Percentiles rank a stretch among this genome's conserved stretches.
Evolutionary conservation across 148 eudicot genomes (phyloP).

Genomic region (Diospyros kaki): DNA sequence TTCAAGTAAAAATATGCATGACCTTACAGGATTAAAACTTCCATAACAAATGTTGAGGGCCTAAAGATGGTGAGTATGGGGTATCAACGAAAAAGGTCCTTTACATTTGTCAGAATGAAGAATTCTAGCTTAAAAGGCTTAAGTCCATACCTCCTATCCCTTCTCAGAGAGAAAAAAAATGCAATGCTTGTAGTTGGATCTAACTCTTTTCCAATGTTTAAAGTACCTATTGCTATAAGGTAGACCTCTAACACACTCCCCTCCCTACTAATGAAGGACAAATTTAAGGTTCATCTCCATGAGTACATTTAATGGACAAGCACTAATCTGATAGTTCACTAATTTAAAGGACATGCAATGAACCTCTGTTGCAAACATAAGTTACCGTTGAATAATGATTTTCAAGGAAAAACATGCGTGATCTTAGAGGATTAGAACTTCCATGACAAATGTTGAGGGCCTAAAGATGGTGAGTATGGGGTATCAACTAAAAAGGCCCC

Average conservation of each 20-base stretch:
- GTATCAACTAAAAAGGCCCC: not conserved
- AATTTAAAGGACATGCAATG: too few species aligned
- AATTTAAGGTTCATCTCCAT: not conserved
- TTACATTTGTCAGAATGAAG: not conserved
- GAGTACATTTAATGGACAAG: not conserved
- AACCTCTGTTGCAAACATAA: too few species aligned
- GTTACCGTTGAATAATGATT: too few species aligned
- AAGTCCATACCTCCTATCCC: not conserved
- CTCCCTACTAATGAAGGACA: conserved; percentile 23
- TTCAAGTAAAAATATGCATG: not conserved
- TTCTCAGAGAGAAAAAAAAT: too few species aligned
- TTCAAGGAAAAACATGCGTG: not conserved
- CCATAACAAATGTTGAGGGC: not conserved
- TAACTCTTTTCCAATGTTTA: not conserved
- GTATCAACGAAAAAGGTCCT: not conserved
- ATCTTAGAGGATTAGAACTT: not conserved
- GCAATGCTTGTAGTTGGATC: not conserved
- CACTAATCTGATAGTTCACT: too few species aligned
- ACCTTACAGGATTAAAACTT: not conserved
- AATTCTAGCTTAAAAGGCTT: not conserved
- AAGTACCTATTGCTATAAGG: not conserved
- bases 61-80: not conserved
- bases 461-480: not conserved
- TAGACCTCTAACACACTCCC: not conserved
- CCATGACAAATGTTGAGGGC: not conserved